Conservation (phyloP, 2,329 filamentous ascomycete genomes). For the Colletotrichum australisinense region DNA sequence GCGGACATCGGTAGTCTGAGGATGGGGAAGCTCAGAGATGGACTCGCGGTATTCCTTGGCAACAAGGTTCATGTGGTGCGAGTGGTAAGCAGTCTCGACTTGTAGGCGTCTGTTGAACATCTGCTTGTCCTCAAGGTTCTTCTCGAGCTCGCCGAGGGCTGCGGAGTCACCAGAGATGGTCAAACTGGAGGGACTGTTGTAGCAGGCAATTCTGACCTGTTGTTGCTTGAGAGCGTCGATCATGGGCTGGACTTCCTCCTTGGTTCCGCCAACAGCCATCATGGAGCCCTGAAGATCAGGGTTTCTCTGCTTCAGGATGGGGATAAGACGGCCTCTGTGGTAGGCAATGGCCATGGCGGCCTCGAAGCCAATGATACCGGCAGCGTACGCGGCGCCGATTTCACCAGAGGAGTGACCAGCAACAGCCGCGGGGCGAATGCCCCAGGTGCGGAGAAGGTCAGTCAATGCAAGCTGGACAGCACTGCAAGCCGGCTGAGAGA, state of each 20-base stretch:
- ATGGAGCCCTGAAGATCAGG: conserved; percentile 59
- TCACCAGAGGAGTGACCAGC: conserved; percentile 61
- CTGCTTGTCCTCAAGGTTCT: conserved; percentile 45
- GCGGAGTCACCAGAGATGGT: conserved; percentile 54
- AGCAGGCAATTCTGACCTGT: conserved; percentile 51
- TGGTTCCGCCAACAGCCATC: conserved; percentile 64
- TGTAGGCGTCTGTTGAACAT: conserved; percentile 61
- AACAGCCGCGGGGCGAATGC: conserved; percentile 52
- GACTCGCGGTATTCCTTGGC: conserved; percentile 48
- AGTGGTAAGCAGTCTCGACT: conserved; percentile 66
- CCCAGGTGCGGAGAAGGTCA: conserved; percentile 56
- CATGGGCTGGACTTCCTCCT: conserved; percentile 55
- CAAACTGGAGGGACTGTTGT: conserved; percentile 63
- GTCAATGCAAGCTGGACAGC: conserved; percentile 61
- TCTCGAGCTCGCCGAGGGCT: conserved; percentile 43
- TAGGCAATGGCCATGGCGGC: conserved; percentile 62
- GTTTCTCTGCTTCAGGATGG: conserved; percentile 52
- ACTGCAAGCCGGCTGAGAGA: conserved; percentile 57
- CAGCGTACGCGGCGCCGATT: conserved; percentile 59
- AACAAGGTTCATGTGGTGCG: conserved; percentile 63
- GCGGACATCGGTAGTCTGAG: conserved; percentile 47
- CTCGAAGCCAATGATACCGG: conserved; percentile 50
- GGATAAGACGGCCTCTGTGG: conserved; percentile 57
- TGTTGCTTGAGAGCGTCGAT: conserved; percentile 52
- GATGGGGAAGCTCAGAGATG: conserved; percentile 53